A percentile compares a stretch with the other conserved stretches of the same genome.
Evolutionary conservation across 805 yeast genomes (phyloP).

Genomic region (Candida boidinii): DNA sequence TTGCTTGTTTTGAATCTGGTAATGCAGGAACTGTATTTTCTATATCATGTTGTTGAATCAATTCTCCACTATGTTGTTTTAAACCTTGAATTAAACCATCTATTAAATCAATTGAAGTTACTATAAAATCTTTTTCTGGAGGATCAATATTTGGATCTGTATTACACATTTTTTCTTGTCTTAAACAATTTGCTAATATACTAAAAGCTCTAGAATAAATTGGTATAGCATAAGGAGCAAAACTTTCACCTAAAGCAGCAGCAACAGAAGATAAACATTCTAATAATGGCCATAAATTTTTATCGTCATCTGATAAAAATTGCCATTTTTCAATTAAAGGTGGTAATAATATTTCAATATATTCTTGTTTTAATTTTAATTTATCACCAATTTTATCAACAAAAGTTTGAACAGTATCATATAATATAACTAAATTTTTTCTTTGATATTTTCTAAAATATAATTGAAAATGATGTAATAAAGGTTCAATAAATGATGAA

Average conservation of each 20-base stretch:
- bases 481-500: constrained; percentile 52
- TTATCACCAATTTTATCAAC: constrained; percentile 66
- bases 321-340: constrained; percentile 83
- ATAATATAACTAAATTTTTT: constrained; percentile 70
- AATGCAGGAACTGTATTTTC: too few relatives aligned
- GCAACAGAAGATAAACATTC: constrained; percentile 93
- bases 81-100: constrained; percentile 93
- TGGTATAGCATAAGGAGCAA: constrained; percentile 83
- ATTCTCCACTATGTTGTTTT: constrained; percentile 49
- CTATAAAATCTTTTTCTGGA: constrained; percentile 86
- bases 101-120: constrained; percentile 80
- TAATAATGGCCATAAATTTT: constrained; percentile 81
- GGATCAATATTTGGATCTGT: constrained; percentile 60
- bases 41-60: constrained; percentile 32
- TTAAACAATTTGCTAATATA: constrained; percentile 61
- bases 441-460: constrained; percentile 78
- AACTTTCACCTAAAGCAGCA: constrained; percentile 72
- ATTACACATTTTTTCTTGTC: constrained; percentile 53
- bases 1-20: constrained; percentile 14
- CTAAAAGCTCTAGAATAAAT: constrained; percentile 73
- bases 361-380: constrained; percentile 43
- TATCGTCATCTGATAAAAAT: constrained; percentile 62
- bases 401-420: constrained; percentile 87
- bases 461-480: constrained; percentile 59
- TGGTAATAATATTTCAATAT: constrained; percentile 60